These are phyloP conservation scores for Crithidia mellificae DNA, from an alignment of 208 protist species.

Conservation along the genomic window DNA sequence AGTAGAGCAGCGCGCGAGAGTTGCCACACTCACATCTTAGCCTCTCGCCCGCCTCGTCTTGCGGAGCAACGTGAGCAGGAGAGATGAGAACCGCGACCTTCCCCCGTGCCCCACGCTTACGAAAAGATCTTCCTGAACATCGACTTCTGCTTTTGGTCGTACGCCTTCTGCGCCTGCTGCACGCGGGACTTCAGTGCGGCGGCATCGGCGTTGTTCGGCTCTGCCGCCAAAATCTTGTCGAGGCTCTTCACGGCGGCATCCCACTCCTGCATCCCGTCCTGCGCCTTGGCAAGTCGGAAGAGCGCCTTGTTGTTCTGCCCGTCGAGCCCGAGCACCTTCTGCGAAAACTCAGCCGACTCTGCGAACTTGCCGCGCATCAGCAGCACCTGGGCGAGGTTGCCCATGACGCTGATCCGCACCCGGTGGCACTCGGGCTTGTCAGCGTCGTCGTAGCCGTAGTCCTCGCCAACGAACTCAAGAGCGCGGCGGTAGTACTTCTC, in stretches of 20 bases:
- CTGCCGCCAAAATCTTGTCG: conserved; percentile 49
- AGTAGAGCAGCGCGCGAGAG: no score
- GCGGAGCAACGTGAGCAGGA: neutral
- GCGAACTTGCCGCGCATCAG: conserved; percentile 48
- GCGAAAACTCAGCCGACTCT: conserved; percentile 55
- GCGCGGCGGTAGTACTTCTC: conserved; percentile 85
- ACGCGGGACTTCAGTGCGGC: conserved; percentile 48
- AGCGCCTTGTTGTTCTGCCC: conserved; percentile 70
- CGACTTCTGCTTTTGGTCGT: conserved; percentile 77
- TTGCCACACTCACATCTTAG: no score
- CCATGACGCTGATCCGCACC: conserved; percentile 54
- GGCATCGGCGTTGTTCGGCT: conserved; percentile 72
- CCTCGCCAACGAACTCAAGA: conserved; percentile 83
- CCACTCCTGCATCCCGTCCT: conserved; percentile 69
- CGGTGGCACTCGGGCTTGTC: conserved; percentile 58
- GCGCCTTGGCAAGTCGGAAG: conserved; percentile 75
- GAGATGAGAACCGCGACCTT: neutral
- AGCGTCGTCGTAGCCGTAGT: conserved; percentile 63
- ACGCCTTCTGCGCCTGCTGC: conserved; percentile 54
- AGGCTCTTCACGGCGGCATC: conserved; percentile 54
- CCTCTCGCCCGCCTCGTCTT: neutral
- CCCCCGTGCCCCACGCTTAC: conserved; percentile 17
- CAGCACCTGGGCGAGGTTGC: conserved; percentile 84
- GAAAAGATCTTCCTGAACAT: conserved; percentile 87
- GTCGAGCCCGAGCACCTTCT: conserved; percentile 72